Conservation (phyloP, 2,329 filamentous ascomycete genomes). For the Colletotrichum navitas region DNA sequence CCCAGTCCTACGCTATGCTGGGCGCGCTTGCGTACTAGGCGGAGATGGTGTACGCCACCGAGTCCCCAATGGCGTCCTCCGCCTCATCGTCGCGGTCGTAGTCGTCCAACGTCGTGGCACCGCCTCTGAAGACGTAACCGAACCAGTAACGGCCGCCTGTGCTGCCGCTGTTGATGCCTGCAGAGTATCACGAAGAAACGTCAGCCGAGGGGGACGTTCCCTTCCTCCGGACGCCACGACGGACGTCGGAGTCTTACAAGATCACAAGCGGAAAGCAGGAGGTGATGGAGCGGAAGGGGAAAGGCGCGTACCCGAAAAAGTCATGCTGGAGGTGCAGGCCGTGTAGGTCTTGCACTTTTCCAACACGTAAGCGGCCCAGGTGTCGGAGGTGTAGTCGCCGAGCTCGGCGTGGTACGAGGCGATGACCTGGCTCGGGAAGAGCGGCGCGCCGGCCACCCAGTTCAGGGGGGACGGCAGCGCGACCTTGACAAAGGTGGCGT, state of each 20-base stretch:
- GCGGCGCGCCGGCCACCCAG: not conserved
- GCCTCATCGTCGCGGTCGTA: not conserved
- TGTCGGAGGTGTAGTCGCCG: not conserved
- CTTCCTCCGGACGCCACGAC: not conserved
- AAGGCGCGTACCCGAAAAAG: not conserved
- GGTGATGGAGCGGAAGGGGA: not conserved
- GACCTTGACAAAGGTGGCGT: not conserved
- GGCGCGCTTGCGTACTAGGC: not conserved
- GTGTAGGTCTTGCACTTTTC: constrained; percentile 1
- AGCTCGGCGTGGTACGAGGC: not conserved
- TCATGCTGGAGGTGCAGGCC: constrained; percentile 2
- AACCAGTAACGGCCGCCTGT: constrained; percentile 7
- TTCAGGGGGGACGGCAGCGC: not conserved
- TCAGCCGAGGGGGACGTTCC: not conserved
- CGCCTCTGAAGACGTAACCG: not conserved
- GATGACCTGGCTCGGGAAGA: not conserved
- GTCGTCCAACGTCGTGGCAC: not conserved
- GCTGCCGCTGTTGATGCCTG: constrained; percentile 13
- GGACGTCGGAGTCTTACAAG: too few relatives aligned
- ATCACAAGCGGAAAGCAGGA: not conserved
- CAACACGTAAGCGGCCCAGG: constrained; percentile 6
- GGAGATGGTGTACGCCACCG: not conserved
- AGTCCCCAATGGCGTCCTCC: not conserved
- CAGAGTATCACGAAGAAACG: not conserved
- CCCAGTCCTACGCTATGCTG: not conserved